Evolutionary conservation across 2,329 filamentous ascomycete species (phyloP).

Genomic region (Monosporascus cannonballus): DNA sequence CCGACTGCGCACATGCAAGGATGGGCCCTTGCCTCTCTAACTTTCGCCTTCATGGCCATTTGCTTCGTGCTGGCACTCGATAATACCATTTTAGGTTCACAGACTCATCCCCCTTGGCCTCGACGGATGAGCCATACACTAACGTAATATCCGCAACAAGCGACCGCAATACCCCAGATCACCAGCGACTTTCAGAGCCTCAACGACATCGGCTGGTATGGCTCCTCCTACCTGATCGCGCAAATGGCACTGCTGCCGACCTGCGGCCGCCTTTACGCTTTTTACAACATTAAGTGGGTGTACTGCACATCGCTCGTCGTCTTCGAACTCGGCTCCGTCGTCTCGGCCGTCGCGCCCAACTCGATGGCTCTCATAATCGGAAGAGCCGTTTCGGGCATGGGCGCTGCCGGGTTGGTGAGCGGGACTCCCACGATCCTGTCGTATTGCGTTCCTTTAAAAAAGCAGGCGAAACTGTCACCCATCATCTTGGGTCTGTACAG

Average conservation of each 20-base stretch:
- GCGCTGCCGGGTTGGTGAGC: conserved; percentile 15
- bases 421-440: conserved; percentile 13
- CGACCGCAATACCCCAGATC: conserved; percentile 9
- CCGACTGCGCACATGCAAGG: not conserved
- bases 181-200: conserved; percentile 21
- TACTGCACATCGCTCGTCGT: conserved; percentile 22
- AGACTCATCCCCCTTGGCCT: no score
- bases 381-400: conserved; percentile 30
- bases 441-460: conserved; percentile 9
- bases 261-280: conserved; percentile 25
- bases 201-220: conserved; percentile 22
- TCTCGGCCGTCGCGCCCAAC: conserved; percentile 29
- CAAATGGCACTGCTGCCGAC: conserved; percentile 14
- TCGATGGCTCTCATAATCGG: conserved; percentile 31
- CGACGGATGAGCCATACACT: not conserved
- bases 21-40: not conserved
- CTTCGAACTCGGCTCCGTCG: conserved; percentile 27
- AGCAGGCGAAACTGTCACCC: conserved; percentile 7
- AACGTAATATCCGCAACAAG: not conserved
- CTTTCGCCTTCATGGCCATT: not conserved
- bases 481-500: conserved; percentile 12
- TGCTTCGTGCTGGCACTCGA: conserved; percentile 1
- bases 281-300: conserved; percentile 23
- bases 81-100: conserved; percentile 2
- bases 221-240: conserved; percentile 21